Conservation (phyloP, 768 basidiomycete genomes). For the Nidularia sp. region DNA sequence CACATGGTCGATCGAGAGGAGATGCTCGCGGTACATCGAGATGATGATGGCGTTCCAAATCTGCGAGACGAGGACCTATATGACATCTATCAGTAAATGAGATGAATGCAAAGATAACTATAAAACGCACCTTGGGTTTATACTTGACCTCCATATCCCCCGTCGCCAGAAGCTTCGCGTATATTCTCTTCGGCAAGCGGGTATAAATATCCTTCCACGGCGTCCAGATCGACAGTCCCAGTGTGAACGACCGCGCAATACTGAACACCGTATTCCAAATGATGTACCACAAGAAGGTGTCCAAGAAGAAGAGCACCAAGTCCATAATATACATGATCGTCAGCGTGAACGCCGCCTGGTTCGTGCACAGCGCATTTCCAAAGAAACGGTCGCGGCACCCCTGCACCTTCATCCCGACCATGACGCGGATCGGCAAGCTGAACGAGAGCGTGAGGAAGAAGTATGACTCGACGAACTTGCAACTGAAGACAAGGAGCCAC, state of each 20-base stretch:
- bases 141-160: conserved; percentile 97
- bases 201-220: conserved; percentile 99
- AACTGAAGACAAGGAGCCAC: conserved; percentile 92
- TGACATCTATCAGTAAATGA: conserved; percentile 2
- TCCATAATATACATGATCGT: conserved; percentile 99
- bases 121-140: conserved; percentile 81
- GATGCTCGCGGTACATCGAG: conserved; percentile 98
- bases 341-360: conserved; percentile 93
- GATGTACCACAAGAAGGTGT: conserved; percentile 99
- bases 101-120: not conserved
- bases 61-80: conserved; percentile 91
- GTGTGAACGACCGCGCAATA: conserved; percentile 80
- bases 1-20: conserved; percentile 98
- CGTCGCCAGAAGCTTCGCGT: conserved; percentile 91
- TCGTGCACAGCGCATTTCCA: conserved; percentile 77
- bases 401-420: conserved; percentile 96
- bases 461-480: conserved; percentile 96
- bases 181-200: conserved; percentile 93
- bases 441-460: conserved; percentile 97
- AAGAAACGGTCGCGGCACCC: conserved; percentile 86
- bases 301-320: conserved; percentile 93
- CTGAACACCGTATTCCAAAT: conserved; percentile 98
- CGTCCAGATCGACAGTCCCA: conserved; percentile 97
- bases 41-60: conserved; percentile 99
- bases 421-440: conserved; percentile 87